Evolutionary conservation across 139 green algal genomes (phyloP).

Genomic region (Coccomyxa sp.): DNA sequence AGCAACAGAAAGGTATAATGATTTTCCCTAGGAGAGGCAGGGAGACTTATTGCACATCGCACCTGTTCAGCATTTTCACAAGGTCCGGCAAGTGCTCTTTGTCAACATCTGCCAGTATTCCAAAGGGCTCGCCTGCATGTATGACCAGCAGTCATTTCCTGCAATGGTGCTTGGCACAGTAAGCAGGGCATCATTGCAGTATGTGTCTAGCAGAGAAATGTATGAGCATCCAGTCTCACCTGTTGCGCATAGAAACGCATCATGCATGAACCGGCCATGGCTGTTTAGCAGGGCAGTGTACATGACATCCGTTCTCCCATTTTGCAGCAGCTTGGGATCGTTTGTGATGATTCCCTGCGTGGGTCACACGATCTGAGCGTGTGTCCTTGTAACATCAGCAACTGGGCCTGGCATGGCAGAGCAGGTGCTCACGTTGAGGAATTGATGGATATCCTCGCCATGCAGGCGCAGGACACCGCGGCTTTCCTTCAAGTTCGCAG

Average conservation of each 20-base stretch:
- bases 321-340: constrained; percentile 41
- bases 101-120: constrained; percentile 59
- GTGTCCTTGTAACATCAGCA: neutral
- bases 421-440: constrained; percentile 50
- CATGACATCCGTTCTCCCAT: constrained; percentile 19
- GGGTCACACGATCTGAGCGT: no score
- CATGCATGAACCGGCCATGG: constrained; percentile 72
- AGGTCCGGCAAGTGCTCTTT: constrained; percentile 10
- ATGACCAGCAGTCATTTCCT: neutral
- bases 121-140: constrained; percentile 20
- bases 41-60: constrained; percentile 8
- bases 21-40: no score
- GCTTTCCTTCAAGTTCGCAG: constrained; percentile 9
- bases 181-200: no score
- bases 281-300: constrained; percentile 68
- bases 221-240: constrained; percentile 17
- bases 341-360: constrained; percentile 65
- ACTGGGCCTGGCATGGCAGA: no score
- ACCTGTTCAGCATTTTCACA: constrained; percentile 16
- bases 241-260: constrained; percentile 54
- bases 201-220: no score
- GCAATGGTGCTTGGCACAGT: no score
- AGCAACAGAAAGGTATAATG: no score
- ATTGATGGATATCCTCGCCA: constrained; percentile 31
- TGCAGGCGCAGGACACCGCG: constrained; percentile 32